Percentiles rank a stretch among this genome's conserved stretches.
phyloP scores from a whole-genome alignment of 2,329 filamentous ascomycete genomes.

The Colletotrichum australisinense region DNA sequence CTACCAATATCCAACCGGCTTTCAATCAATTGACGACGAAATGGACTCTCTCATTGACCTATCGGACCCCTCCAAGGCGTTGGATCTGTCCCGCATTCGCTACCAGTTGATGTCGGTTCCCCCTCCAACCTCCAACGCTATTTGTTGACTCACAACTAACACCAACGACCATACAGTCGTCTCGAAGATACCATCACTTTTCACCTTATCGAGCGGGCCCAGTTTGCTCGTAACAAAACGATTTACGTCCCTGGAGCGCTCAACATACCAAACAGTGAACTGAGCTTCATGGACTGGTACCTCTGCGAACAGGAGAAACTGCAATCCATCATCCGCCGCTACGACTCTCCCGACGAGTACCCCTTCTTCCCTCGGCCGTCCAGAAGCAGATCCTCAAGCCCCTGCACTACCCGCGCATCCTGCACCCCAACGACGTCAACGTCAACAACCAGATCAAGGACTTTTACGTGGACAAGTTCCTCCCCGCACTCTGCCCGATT shows the following conservation, averaged over 20 bases:
- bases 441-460: constrained; percentile 89
- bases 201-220: constrained; percentile 96
- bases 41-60: constrained; percentile 96
- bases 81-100: constrained; percentile 92
- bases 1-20: constrained; percentile 1
- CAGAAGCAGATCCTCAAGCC: constrained; percentile 87
- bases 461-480: constrained; percentile 84
- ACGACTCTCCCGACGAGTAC: constrained; percentile 96
- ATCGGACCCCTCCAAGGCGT: constrained; percentile 83
- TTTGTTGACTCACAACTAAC: not conserved
- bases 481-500: constrained; percentile 86
- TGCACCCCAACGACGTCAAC: constrained; percentile 90
- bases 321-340: constrained; percentile 93
- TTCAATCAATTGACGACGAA: constrained; percentile 34
- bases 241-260: constrained; percentile 89
- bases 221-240: constrained; percentile 91
- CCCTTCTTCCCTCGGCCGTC: constrained; percentile 90
- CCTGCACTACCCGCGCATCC: constrained; percentile 86
- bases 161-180: constrained; percentile 68
- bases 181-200: constrained; percentile 98
- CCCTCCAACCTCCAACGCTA: constrained; percentile 23
- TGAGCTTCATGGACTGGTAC: constrained; percentile 95
- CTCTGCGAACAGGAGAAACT: constrained; percentile 89
- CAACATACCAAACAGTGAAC: constrained; percentile 75
- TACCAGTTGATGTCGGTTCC: constrained; percentile 86